Conservation (phyloP, 2,329 filamentous ascomycete genomes). For the Geosmithia flava region DNA sequence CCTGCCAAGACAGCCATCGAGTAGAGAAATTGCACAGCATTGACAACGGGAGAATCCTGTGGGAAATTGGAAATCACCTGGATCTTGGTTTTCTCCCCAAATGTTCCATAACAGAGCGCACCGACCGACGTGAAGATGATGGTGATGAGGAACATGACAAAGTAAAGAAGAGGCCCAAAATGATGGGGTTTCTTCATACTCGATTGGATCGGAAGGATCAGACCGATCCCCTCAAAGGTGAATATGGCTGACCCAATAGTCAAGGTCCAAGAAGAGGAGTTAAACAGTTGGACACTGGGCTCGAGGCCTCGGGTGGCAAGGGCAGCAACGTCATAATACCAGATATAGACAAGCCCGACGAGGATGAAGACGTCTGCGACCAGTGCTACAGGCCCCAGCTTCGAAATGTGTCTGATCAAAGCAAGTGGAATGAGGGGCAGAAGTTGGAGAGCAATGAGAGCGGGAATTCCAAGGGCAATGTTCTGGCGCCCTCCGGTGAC, state of each 20-base stretch:
- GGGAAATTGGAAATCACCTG: slow-evolving; percentile 70
- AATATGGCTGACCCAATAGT: slow-evolving; percentile 66
- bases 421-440: slow-evolving; percentile 52
- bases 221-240: slow-evolving; percentile 67
- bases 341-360: slow-evolving; percentile 60
- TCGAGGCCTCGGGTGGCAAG: slow-evolving; percentile 45
- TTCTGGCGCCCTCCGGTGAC: slow-evolving; percentile 36
- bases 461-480: slow-evolving; percentile 35
- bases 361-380: slow-evolving; percentile 62
- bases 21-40: slow-evolving; percentile 64
- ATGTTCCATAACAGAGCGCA: slow-evolving; percentile 62
- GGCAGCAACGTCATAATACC: slow-evolving; percentile 52
- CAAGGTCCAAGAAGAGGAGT: slow-evolving; percentile 54
- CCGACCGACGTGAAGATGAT: slow-evolving; percentile 61
- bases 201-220: slow-evolving; percentile 65
- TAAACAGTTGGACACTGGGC: slow-evolving; percentile 54
- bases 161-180: slow-evolving; percentile 51
- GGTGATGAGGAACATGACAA: slow-evolving; percentile 64
- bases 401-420: slow-evolving; percentile 63
- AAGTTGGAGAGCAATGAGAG: slow-evolving; percentile 55
- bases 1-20: slow-evolving; percentile 62
- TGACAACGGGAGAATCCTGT: slow-evolving; percentile 58
- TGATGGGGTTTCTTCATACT: slow-evolving; percentile 60
- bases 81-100: slow-evolving; percentile 55
- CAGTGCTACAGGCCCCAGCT: slow-evolving; percentile 56